phyloP scores from a whole-genome alignment of 2,329 filamentous ascomycete species.

The Cordyceps javanica region DNA sequence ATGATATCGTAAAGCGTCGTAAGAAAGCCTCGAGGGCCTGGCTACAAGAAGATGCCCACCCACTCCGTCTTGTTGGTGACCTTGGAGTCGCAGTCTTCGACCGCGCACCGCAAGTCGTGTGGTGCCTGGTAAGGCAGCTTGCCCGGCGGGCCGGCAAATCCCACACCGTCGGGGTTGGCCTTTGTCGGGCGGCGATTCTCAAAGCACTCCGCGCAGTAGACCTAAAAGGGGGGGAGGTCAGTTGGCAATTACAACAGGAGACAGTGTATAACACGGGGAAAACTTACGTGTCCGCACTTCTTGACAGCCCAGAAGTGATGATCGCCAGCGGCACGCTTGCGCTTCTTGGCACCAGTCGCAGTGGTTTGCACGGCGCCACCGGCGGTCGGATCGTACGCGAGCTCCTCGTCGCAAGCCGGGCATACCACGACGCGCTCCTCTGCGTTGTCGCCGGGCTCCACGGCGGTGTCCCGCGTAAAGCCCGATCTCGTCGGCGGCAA shows the following conservation, averaged over 20 bases:
- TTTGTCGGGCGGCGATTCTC: slow-evolving; percentile 45
- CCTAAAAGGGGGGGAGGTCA: slow-evolving; percentile 32
- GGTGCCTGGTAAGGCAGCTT: slow-evolving; percentile 20
- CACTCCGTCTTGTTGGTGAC: slow-evolving; percentile 49
- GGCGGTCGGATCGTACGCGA: slow-evolving; percentile 60
- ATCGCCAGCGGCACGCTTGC: slow-evolving; percentile 52
- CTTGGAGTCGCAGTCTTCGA: slow-evolving; percentile 50
- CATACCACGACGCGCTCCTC: slow-evolving; percentile 73
- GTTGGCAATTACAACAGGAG: neutral
- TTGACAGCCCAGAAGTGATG: slow-evolving; percentile 91
- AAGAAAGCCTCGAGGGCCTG: too few species aligned
- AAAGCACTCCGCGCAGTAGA: slow-evolving; percentile 58
- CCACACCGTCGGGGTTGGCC: slow-evolving; percentile 25
- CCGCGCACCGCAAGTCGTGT: slow-evolving; percentile 44
- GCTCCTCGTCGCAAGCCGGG: slow-evolving; percentile 77
- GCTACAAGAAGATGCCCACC: slow-evolving; percentile 54
- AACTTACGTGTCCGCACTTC: slow-evolving; percentile 78
- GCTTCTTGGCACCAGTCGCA: slow-evolving; percentile 26
- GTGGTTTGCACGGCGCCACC: slow-evolving; percentile 13
- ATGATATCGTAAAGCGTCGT: too few species aligned
- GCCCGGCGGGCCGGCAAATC: slow-evolving; percentile 31
- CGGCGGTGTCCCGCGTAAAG: slow-evolving; percentile 66
- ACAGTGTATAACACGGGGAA: too few species aligned
- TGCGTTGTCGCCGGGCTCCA: slow-evolving; percentile 27
- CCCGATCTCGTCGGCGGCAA: slow-evolving; percentile 62